phyloP scores from a whole-genome alignment of 768 basidiomycete species.

The Stropharia rugosoannulata region DNA sequence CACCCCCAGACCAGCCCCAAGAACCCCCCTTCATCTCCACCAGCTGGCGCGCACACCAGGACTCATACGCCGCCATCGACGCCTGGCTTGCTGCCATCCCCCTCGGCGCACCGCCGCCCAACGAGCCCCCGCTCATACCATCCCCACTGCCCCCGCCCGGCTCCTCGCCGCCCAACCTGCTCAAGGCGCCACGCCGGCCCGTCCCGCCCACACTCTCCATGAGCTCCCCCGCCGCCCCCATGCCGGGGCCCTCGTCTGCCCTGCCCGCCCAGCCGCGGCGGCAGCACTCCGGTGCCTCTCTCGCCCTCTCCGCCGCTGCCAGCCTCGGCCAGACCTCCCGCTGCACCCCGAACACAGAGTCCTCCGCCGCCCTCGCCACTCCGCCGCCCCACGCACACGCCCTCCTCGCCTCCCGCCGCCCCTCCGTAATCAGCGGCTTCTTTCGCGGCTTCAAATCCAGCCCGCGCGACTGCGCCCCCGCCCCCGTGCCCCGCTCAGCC shows the following conservation, averaged over 20 bases:
- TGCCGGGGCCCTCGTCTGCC: constrained; percentile 28
- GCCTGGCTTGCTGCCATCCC: constrained; percentile 46
- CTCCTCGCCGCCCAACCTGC: constrained; percentile 34
- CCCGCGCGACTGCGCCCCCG: background rate
- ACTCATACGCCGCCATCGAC: constrained; percentile 39
- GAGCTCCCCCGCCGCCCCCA: constrained; percentile 35
- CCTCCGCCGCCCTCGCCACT: constrained; percentile 45
- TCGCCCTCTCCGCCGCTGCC: constrained; percentile 22
- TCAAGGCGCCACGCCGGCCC: constrained; percentile 36
- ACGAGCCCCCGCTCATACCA: constrained; percentile 1
- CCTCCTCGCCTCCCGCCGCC: constrained; percentile 32
- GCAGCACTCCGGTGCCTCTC: constrained; percentile 29
- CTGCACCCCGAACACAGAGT: constrained; percentile 41
- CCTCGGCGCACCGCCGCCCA: constrained; percentile 24
- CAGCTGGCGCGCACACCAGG: constrained; percentile 26
- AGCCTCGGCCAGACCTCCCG: constrained; percentile 35
- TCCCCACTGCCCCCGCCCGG: constrained; percentile 7
- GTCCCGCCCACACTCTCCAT: constrained; percentile 51
- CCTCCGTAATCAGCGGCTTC: constrained; percentile 1
- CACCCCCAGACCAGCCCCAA: constrained; percentile 14
- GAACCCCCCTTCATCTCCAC: constrained; percentile 5
- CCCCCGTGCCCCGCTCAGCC: background rate
- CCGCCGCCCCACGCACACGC: constrained; percentile 37
- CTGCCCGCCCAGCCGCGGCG: constrained; percentile 32
- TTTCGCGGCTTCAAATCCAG: background rate